Evolutionary conservation across 768 basidiomycete species (phyloP).

Genomic region (Leccinum ochraceum): DNA sequence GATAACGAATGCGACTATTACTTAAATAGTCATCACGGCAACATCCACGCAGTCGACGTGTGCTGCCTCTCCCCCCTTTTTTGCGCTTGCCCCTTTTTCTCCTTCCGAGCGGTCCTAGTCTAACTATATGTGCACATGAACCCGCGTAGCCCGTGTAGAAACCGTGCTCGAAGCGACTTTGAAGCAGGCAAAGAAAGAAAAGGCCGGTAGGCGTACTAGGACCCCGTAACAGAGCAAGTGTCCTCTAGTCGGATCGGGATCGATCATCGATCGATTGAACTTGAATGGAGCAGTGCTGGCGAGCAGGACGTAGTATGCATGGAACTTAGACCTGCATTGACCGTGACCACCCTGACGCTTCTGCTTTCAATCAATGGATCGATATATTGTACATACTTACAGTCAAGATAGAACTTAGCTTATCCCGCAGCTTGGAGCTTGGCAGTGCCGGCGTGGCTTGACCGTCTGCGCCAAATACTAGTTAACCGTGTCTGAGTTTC

Average conservation of each 20-base stretch:
- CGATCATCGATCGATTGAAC: background rate
- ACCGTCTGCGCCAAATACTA: background rate
- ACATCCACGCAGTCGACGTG: background rate
- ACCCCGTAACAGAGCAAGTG: background rate
- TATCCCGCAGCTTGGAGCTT: background rate
- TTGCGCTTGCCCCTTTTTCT: background rate
- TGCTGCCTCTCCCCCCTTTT: background rate
- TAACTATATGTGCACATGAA: background rate
- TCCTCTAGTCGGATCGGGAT: background rate
- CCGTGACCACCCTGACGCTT: background rate
- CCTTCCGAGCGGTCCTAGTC: background rate
- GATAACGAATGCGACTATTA: background rate
- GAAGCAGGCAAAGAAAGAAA: background rate
- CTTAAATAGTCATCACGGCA: background rate
- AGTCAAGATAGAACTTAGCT: background rate
- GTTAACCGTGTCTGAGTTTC: background rate
- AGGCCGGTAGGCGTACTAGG: background rate
- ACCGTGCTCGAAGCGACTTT: background rate
- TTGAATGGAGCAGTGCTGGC: background rate
- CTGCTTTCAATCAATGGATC: background rate
- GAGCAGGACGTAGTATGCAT: background rate
- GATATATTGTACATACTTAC: background rate
- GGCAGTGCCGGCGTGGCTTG: background rate
- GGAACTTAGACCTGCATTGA: background rate
- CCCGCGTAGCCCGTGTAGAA: background rate